Percentiles rank a stretch among this genome's conserved stretches.
These are phyloP conservation scores for Monilinia polystroma DNA, from an alignment of 2,329 filamentous ascomycete genomes.

Conservation along the genomic window DNA sequence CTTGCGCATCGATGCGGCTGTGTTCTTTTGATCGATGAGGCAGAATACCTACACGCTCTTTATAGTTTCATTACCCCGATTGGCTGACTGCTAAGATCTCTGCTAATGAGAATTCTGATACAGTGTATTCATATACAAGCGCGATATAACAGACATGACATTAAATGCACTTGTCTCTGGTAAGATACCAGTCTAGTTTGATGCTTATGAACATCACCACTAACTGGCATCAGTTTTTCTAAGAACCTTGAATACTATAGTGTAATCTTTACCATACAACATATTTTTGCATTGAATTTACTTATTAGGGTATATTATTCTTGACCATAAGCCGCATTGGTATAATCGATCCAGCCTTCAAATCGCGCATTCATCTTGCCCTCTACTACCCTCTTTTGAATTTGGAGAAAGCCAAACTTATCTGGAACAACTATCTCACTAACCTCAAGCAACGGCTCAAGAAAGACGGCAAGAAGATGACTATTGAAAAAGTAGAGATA, in stretches of 20 bases:
- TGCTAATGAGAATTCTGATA: no score
- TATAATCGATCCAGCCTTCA: slow-evolving; percentile 43
- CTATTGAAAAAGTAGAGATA: slow-evolving; percentile 18
- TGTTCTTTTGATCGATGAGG: slow-evolving; percentile 30
- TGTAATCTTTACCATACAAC: no score
- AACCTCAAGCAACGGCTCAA: slow-evolving; percentile 10
- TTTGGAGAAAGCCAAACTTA: neutral
- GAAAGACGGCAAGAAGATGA: slow-evolving; percentile 10
- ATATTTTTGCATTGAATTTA: no score
- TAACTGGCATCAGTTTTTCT: neutral
- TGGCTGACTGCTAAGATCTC: no score
- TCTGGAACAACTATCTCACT: slow-evolving; percentile 26
- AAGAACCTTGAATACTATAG: neutral
- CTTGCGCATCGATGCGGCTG: slow-evolving; percentile 28
- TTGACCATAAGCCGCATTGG: slow-evolving; percentile 45
- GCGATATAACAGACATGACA: neutral
- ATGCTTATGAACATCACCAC: no score
- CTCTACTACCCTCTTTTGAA: slow-evolving; percentile 35
- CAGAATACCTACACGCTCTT: neutral
- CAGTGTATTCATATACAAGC: slow-evolving; percentile 41
- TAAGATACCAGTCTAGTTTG: no score
- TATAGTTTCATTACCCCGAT: no score
- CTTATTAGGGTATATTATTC: slow-evolving; percentile 42
- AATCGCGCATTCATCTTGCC: slow-evolving; percentile 41
- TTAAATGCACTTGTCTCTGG: no score